phyloP scores from a whole-genome alignment of 306 rosid genomes.

The Prunus dulcis region DNA sequence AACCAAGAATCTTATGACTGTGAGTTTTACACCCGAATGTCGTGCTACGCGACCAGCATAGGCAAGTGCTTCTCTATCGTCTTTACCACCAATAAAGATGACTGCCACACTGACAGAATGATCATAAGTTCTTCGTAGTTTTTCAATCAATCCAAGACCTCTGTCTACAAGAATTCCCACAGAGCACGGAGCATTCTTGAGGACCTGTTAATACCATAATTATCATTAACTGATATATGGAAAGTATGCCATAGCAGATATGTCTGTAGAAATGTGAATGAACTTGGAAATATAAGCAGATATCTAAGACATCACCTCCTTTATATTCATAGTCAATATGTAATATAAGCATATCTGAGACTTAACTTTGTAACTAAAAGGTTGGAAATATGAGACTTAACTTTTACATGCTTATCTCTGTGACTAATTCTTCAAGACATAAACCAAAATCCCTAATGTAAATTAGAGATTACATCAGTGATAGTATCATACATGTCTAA shows the following conservation, averaged over 20 bases:
- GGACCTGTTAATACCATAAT: slow-evolving; percentile 44
- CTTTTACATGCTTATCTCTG: background rate
- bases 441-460: background rate
- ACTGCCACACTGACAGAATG: slow-evolving; percentile 54
- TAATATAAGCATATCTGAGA: background rate
- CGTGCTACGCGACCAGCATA: slow-evolving; percentile 62
- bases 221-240: background rate
- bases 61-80: slow-evolving; percentile 84
- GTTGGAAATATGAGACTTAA: background rate
- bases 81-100: slow-evolving; percentile 85
- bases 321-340: background rate
- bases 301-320: background rate
- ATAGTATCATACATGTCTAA: background rate
- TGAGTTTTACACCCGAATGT: slow-evolving; percentile 72
- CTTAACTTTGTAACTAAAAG: background rate
- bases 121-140: slow-evolving; percentile 37
- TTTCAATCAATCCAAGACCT: slow-evolving; percentile 70
- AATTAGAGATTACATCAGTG: background rate
- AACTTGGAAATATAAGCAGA: background rate
- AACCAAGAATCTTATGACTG: slow-evolving; percentile 69
- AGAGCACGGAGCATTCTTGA: slow-evolving; percentile 73
- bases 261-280: background rate
- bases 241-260: background rate
- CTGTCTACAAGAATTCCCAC: slow-evolving; percentile 92
- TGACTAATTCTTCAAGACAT: background rate